Conservation (phyloP, 441 rosid species). For the Gossypium davidsonii region DNA sequence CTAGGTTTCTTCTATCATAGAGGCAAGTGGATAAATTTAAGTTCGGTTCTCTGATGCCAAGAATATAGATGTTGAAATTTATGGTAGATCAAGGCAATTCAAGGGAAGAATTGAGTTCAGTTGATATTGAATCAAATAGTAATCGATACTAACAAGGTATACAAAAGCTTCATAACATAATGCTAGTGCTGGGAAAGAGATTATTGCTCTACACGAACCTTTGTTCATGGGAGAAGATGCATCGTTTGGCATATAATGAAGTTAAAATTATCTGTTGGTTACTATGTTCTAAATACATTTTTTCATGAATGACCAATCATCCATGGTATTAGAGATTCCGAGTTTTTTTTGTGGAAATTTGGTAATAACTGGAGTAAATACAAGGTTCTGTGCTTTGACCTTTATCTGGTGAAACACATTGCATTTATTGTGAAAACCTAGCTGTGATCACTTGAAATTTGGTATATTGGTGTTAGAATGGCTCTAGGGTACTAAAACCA, state of each 20-base stretch:
- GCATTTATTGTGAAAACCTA: not conserved
- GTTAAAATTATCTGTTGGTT: not conserved
- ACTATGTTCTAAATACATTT: not conserved
- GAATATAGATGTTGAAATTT: conserved; percentile 5
- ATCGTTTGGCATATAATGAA: not conserved
- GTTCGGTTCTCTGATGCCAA: not conserved
- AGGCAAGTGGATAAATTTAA: not conserved
- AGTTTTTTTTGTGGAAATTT: not conserved
- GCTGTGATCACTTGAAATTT: not conserved
- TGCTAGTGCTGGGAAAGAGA: not conserved
- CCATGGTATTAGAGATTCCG: not conserved
- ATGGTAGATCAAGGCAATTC: not conserved
- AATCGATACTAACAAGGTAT: not conserved
- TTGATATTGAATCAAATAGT: not conserved
- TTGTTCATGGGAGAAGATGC: not conserved
- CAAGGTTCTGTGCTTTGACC: not conserved
- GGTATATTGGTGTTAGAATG: not conserved
- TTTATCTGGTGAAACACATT: not conserved
- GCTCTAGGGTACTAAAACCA: not conserved
- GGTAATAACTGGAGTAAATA: not conserved
- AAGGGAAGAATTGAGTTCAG: not conserved
- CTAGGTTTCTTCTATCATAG: not conserved
- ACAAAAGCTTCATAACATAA: not conserved
- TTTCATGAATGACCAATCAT: not conserved
- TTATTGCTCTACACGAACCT: not conserved